Conservation (phyloP, 805 yeast species). For the Wickerhamomyces chaumierensis region DNA sequence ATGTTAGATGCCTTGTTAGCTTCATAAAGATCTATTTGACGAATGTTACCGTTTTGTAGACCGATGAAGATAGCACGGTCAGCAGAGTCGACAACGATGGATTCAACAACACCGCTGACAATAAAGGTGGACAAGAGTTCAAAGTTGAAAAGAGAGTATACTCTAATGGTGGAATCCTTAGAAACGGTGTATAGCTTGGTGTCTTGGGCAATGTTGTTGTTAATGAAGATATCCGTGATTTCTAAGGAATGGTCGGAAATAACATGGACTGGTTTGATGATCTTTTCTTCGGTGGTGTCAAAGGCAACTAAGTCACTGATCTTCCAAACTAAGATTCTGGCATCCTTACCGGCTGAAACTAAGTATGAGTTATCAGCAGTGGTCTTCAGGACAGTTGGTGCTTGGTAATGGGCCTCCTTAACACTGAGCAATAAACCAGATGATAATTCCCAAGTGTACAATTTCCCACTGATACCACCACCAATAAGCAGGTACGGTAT, state of each 20-base stretch:
- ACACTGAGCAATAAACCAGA: conserved; percentile 68
- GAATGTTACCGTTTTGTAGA: conserved; percentile 46
- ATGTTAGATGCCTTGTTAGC: conserved; percentile 18
- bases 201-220: conserved; percentile 46
- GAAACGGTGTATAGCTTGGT: conserved; percentile 59
- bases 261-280: conserved; percentile 43
- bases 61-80: conserved; percentile 70
- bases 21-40: conserved; percentile 40
- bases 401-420: conserved; percentile 79
- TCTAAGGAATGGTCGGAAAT: conserved; percentile 46
- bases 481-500: conserved; percentile 61
- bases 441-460: conserved; percentile 76
- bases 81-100: conserved; percentile 65
- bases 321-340: conserved; percentile 69
- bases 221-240: conserved; percentile 34
- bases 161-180: conserved; percentile 60
- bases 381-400: conserved; percentile 47
- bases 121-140: conserved; percentile 61
- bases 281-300: conserved; percentile 20
- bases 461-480: conserved; percentile 62
- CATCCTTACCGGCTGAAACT: conserved; percentile 71
- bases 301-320: conserved; percentile 42
- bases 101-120: conserved; percentile 42
- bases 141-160: conserved; percentile 39
- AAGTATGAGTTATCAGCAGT: conserved; percentile 54